phyloP scores from a whole-genome alignment of 257 asterid genomes.

The Marsdenia floribunda region DNA sequence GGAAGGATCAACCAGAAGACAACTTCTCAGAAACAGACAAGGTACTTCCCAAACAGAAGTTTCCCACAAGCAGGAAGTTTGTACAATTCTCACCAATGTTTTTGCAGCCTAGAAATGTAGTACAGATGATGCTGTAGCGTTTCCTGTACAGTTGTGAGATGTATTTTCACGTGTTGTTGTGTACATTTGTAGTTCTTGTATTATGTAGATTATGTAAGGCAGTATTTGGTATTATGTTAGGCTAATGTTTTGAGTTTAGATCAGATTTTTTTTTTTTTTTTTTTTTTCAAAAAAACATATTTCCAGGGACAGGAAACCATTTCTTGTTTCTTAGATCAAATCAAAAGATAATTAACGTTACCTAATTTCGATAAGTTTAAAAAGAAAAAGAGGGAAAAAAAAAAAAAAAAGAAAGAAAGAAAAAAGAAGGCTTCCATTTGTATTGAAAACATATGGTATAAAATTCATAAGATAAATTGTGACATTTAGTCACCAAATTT shows the following conservation, averaged over 20 bases:
- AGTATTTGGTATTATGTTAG: not conserved
- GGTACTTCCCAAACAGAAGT: not conserved
- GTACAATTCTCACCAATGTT: not conserved
- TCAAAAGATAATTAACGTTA: too few species aligned
- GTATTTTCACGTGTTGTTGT: not conserved
- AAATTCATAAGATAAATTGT: too few species aligned
- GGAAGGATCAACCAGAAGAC: not conserved
- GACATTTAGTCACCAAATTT: too few species aligned
- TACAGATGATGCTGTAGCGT: not conserved
- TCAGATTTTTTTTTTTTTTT: not conserved
- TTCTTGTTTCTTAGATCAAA: not conserved
- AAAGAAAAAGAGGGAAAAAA: too few species aligned
- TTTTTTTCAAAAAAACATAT: too few species aligned
- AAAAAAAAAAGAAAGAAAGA: too few species aligned
- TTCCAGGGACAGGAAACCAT: not conserved
- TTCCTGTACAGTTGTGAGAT: constrained; percentile 2
- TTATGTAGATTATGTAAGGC: not conserved
- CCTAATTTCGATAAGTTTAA: too few species aligned
- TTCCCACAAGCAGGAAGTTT: not conserved
- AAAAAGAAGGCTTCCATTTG: too few species aligned
- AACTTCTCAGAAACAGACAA: not conserved
- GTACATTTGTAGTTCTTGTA: not conserved
- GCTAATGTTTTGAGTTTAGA: not conserved
- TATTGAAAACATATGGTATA: too few species aligned
- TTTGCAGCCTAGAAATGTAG: not conserved